Evolutionary conservation across 139 green algal species (phyloP), one percentile per base, ranked within the genome.

Genomic region (Gonium pectorale): DNA sequence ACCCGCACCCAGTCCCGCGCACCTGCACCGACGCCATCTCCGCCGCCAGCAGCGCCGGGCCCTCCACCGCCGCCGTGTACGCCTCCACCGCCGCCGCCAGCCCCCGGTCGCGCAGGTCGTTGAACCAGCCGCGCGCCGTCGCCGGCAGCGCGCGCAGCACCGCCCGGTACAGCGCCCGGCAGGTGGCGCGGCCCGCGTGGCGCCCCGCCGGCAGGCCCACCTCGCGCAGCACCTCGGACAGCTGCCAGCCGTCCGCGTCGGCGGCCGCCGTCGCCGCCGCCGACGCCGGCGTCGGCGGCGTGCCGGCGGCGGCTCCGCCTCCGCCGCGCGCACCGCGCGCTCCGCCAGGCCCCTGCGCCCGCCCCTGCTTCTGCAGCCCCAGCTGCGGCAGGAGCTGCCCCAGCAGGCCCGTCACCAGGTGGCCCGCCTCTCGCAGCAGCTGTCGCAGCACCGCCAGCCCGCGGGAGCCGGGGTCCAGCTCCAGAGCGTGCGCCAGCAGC

Each of bases 21-120:
- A 88, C 88, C 85, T 92, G 86, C 51, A 94, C 89, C 35, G 82
- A 88, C 13, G 68, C 87, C 26, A 98, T 89, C 89, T 99, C 97
- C 0, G 85, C 80, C 1, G 90, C 89, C n/a, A 99, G 85, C 86
- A 99, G 89, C 49, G 84, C 81, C 2, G 95, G 92, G 51, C 90
- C 96, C 85, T 97, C 96, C 17, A 78, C 67, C 17, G 71, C 81
- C 26, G 86, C 77, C 2, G 97, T 98, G 91, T 98, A 98, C 2
- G 59, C 77, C 87, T 99, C 94, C n/a, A 98, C 80, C 0, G 92
- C 88, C 5, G 84, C 71, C 0, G 90, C 91, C 17, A 91, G 72
- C 2, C 63, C 73, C 0, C 90, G 81, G 81, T 97, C 92, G 0
- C 92, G 83, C 81, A 99, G 80, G 80, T 95, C 95, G 3, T 83